A percentile compares a stretch with the other conserved stretches of the same genome.
These are phyloP conservation scores for Phialophora verrucosa DNA, from an alignment of 2,329 filamentous ascomycete genomes.

Conservation along the genomic window DNA sequence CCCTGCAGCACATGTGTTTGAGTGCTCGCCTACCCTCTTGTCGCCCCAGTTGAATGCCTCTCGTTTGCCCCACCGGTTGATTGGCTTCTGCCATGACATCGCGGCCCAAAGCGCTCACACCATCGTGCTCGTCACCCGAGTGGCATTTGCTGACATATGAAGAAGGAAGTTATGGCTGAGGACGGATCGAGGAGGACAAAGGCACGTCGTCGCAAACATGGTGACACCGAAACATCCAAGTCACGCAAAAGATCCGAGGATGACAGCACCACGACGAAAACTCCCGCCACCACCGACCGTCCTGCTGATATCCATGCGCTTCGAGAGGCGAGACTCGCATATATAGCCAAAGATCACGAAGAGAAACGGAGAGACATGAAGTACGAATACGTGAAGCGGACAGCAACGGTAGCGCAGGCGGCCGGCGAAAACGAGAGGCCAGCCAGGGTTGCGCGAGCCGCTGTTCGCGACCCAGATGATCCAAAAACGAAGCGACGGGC, in stretches of 20 bases:
- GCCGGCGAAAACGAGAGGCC: conserved; percentile 22
- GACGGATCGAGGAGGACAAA: conserved; percentile 29
- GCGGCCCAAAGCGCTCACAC: conserved; percentile 25
- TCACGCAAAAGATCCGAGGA: conserved; percentile 25
- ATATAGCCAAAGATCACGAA: conserved; percentile 33
- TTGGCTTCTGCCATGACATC: conserved; percentile 25
- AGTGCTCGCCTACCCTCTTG: conserved; percentile 11
- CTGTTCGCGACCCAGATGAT: background rate
- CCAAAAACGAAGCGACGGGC: conserved; percentile 7
- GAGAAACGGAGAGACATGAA: conserved; percentile 37
- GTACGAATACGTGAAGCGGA: conserved; percentile 37
- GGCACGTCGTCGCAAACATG: conserved; percentile 25
- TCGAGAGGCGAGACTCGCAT: conserved; percentile 38
- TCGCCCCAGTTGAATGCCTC: conserved; percentile 18
- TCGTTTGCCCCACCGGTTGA: conserved; percentile 23
- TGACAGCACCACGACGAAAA: conserved; percentile 24
- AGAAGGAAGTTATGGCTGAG: conserved; percentile 25
- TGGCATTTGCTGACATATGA: conserved; percentile 22
- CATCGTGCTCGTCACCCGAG: conserved; percentile 10
- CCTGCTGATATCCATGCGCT: conserved; percentile 37
- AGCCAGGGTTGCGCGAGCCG: conserved; percentile 17
- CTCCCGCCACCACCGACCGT: conserved; percentile 25
- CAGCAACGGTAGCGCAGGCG: conserved; percentile 25
- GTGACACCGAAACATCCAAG: conserved; percentile 27
- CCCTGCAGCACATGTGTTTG: conserved; percentile 12